Conservation (phyloP, 2,329 filamentous ascomycete genomes). For the Sporothrix schenckii region DNA sequence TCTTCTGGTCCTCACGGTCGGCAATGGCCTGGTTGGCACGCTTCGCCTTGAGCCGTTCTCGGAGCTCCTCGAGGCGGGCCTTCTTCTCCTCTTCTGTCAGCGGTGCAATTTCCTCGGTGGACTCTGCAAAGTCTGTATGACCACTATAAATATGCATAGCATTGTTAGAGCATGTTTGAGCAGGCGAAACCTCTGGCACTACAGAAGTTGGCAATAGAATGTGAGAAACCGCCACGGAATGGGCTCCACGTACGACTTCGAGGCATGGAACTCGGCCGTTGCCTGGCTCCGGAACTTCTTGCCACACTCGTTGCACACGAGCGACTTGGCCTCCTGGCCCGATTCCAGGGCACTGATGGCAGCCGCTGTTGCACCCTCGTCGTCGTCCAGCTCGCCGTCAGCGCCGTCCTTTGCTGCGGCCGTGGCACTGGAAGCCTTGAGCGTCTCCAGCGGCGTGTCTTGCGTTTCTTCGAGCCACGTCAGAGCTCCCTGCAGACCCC, state of each 20-base stretch:
- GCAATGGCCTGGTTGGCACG: slow-evolving; percentile 66
- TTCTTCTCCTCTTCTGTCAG: slow-evolving; percentile 91
- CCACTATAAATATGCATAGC: slow-evolving; percentile 53
- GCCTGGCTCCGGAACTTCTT: slow-evolving; percentile 84
- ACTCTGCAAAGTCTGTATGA: slow-evolving; percentile 90
- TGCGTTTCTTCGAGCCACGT: slow-evolving; percentile 95
- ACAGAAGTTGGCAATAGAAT: background rate
- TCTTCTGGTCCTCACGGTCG: slow-evolving; percentile 80
- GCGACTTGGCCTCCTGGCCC: slow-evolving; percentile 73
- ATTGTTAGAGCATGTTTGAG: background rate
- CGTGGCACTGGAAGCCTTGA: slow-evolving; percentile 51
- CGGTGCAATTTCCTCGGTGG: slow-evolving; percentile 86
- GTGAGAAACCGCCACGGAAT: background rate
- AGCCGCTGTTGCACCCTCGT: slow-evolving; percentile 54
- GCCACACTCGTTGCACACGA: slow-evolving; percentile 92
- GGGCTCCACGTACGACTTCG: slow-evolving; percentile 66
- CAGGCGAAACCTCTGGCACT: background rate
- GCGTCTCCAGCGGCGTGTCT: slow-evolving; percentile 81
- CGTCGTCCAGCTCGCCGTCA: slow-evolving; percentile 42
- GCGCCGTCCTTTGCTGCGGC: slow-evolving; percentile 40
- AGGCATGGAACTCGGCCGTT: slow-evolving; percentile 86
- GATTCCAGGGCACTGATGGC: slow-evolving; percentile 65
- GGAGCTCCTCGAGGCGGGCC: slow-evolving; percentile 73
- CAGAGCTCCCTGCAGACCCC: slow-evolving; percentile 81
- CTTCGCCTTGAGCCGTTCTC: slow-evolving; percentile 72